Evolutionary conservation across 805 yeast genomes (phyloP), one percentile per base, ranked within the genome.

Genomic region (Candida parachauliodes): DNA sequence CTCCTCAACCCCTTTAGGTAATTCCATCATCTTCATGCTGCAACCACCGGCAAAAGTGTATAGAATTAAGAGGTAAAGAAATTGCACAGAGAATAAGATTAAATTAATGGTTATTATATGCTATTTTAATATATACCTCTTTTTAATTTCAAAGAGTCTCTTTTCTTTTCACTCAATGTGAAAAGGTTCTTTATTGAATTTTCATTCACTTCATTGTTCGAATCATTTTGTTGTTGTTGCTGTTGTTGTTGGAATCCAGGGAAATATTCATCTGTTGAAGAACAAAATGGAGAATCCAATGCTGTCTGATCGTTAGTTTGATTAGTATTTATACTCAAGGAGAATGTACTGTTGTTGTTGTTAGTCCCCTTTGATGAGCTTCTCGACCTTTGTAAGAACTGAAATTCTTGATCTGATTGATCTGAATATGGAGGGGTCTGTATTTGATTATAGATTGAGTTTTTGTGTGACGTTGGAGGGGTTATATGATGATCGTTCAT

Each of bases 61-160:
- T n/a, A n/a, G n/a, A n/a, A n/a, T n/a, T n/a, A n/a, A n/a, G n/a
- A n/a, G n/a, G n/a, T n/a, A n/a, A n/a, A n/a, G n/a, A n/a, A n/a
- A n/a, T n/a, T n/a, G n/a, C n/a, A n/a, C n/a, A n/a, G n/a, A n/a
- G 27, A 10, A 10, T n/a, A 5, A n/a, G 9, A 10, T 24, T 24
- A 24, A 10, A 24, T 24, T 24, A 20, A 7, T 24, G 14, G 5
- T 24, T 9, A 10, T 9, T 24, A 10, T 9, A 10, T 17, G 11
- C 10, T 6, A 11, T 17, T 11, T 42, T 51, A 68, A 46, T 59
- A 70, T 20, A 68, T 68, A 22, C 74, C 74, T 52, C 74, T 55
- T 39, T 68, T 68, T 50, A 68, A 47, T 44, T 66, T 68, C 44
- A 68, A 58, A 18, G 70, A 62, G 33, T 68, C 74, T 42, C 74